These are phyloP conservation scores for Dalechampia spathulata DNA, from an alignment of 441 rosid genomes.

Conservation along the genomic window DNA sequence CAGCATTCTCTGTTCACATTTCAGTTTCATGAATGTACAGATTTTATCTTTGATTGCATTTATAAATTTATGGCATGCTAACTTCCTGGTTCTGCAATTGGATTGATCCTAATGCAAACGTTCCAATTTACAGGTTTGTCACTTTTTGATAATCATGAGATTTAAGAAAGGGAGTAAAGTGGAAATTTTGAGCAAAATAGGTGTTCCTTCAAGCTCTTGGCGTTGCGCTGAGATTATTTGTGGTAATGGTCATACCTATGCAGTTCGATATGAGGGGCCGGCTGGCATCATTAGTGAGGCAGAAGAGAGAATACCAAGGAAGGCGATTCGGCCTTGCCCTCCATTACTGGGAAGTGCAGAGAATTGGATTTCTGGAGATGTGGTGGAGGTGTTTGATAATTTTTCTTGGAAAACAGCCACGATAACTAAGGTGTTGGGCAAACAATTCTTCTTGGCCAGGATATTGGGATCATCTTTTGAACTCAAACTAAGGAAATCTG, in stretches of 20 bases:
- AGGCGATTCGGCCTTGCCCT: constrained; percentile 66
- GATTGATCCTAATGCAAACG: constrained; percentile 10
- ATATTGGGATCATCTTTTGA: constrained; percentile 57
- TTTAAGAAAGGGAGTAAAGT: constrained; percentile 61
- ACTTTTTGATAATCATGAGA: constrained; percentile 35
- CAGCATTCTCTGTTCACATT: too few species aligned
- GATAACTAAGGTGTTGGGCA: constrained; percentile 39
- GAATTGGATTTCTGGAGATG: constrained; percentile 62
- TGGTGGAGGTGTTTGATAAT: constrained; percentile 60
- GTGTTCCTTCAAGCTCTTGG: constrained; percentile 65
- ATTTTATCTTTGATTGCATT: too few species aligned
- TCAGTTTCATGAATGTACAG: too few species aligned
- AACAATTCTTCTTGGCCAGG: constrained; percentile 41
- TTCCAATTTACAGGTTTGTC: constrained; percentile 20
- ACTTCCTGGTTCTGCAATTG: not conserved
- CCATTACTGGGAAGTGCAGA: constrained; percentile 28
- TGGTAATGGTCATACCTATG: constrained; percentile 56
- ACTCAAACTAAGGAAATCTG: constrained; percentile 37
- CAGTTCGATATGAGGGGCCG: constrained; percentile 40
- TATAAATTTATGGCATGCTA: too few species aligned
- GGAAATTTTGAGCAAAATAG: constrained; percentile 53
- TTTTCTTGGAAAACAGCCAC: constrained; percentile 78
- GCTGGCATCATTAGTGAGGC: constrained; percentile 15
- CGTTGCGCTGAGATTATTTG: constrained; percentile 63
- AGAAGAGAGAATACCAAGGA: constrained; percentile 43